Base-by-base conservation (phyloP, 2,329 filamentous ascomycete species). In the Xylariomycetidae sp. region DNA sequence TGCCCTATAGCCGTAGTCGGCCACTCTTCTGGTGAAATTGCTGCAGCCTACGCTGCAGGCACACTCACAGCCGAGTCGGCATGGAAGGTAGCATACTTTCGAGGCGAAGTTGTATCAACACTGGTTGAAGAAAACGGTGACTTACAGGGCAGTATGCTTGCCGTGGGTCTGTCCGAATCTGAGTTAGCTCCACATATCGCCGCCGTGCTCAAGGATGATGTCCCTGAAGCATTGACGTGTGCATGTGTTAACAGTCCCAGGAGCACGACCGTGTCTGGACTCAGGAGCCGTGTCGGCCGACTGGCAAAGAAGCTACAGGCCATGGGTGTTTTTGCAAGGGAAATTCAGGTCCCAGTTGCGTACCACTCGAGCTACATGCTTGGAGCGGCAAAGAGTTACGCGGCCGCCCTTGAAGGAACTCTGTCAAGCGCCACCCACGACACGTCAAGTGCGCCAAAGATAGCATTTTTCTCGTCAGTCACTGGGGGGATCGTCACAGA, bases 21-120 rank as follows among this genome's bases (percentile, higher is more conserved):
- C 1, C 58, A 61, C 28, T 59, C 56, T 1, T 56, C 54, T 6
- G 58, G 58, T 0, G 58, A 61, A 25, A 59, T 61, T 17, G 58
- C 46, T 3, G 59, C 61, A 2, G 61, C 58, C 2, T 62, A 59
- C 44, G 56, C 58, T 3, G 50, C 54, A 2, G 53, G 58, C 1
- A 41, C 53, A 22, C 12, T 64, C 2, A 46, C 43, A 3, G 45
- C 50, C 3, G 23, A 42, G 10, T 30, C 18, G 8, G 36, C 31
- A 10, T 35, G 31, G 32, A 18, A 20, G n/a, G 32, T 23, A 8
- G 20, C 20, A 8, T 23, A 23, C n/a, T 23, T 8, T 23, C 20
- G 20, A 23, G 20, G 20, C 8, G 20, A 23, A 23, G 20, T n/a
- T n/a, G 20, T n/a, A 23, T 8, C n/a, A n/a, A 23, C 8, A 23